Conservation (phyloP, 768 basidiomycete species). For the Lactarius tabidus region DNA sequence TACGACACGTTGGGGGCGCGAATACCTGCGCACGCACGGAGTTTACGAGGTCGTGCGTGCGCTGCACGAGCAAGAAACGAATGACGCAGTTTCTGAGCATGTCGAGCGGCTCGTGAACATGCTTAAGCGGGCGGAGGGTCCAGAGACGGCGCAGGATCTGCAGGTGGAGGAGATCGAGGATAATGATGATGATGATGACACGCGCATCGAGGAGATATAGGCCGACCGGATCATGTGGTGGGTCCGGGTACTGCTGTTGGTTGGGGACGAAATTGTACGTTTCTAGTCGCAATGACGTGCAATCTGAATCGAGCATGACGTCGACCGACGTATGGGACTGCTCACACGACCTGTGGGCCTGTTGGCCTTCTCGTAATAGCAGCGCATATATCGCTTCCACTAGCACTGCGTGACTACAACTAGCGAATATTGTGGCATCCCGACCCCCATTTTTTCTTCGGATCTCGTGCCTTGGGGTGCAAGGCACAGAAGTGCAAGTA, state of each 20-base stretch:
- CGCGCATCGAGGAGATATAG: conserved; percentile 71
- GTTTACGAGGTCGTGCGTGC: conserved; percentile 83
- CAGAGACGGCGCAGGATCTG: conserved; percentile 41
- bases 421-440: not conserved
- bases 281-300: not conserved
- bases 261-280: not conserved
- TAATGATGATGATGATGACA: conserved; percentile 56
- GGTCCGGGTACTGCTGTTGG: not conserved
- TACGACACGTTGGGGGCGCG: conserved; percentile 85
- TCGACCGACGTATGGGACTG: not conserved
- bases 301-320: not conserved
- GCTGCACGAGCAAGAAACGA: conserved; percentile 72
- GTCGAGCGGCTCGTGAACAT: conserved; percentile 86
- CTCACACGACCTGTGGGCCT: not conserved
- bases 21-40: conserved; percentile 72
- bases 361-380: not conserved
- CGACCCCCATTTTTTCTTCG: not conserved
- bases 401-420: not conserved
- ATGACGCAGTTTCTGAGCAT: conserved; percentile 81
- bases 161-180: conserved; percentile 30
- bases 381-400: not conserved
- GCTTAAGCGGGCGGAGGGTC: conserved; percentile 73
- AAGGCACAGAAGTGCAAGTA: not conserved
- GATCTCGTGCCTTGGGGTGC: not conserved
- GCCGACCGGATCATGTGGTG: not conserved